phyloP scores from a whole-genome alignment of 2,329 filamentous ascomycete genomes.

The Aspergillus fumigatiaffinis region DNA sequence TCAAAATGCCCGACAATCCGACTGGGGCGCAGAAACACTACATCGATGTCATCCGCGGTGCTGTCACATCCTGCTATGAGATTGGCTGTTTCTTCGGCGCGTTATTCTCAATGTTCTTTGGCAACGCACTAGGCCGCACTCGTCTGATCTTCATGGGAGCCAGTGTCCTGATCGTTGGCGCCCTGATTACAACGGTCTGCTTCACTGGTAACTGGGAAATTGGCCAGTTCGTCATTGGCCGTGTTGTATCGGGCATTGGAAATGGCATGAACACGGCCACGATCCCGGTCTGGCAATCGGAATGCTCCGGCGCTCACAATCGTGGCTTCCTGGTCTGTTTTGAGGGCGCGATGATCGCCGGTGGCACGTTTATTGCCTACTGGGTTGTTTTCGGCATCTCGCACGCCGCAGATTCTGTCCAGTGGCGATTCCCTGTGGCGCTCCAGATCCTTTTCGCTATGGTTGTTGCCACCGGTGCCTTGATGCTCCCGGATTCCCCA shows the following conservation, averaged over 20 bases:
- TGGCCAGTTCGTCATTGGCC: constrained; percentile 40
- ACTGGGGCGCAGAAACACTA: constrained; percentile 22
- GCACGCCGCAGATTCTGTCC: constrained; percentile 26
- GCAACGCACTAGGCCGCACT: constrained; percentile 30
- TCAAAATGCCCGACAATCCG: constrained; percentile 22
- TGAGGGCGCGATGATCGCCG: constrained; percentile 31
- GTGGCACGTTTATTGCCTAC: constrained; percentile 32
- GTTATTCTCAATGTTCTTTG: constrained; percentile 26
- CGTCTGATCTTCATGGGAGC: constrained; percentile 52
- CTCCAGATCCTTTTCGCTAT: constrained; percentile 45
- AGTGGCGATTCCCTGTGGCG: constrained; percentile 46
- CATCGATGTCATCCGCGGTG: constrained; percentile 46
- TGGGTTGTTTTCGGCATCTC: constrained; percentile 35
- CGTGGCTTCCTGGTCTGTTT: constrained; percentile 34
- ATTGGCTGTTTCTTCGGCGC: constrained; percentile 41
- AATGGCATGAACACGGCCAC: constrained; percentile 38
- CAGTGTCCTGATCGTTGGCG: constrained; percentile 41
- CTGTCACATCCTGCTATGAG: constrained; percentile 52
- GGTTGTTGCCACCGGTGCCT: constrained; percentile 15
- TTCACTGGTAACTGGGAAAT: constrained; percentile 23
- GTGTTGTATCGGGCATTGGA: constrained; percentile 36
- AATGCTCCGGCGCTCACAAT: constrained; percentile 31
- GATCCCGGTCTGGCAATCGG: constrained; percentile 40
- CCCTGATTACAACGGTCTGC: constrained; percentile 24
- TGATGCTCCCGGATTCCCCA: constrained; percentile 49